Conservation (phyloP, 2,329 filamentous ascomycete species). For the Aspergillus sojae region DNA sequence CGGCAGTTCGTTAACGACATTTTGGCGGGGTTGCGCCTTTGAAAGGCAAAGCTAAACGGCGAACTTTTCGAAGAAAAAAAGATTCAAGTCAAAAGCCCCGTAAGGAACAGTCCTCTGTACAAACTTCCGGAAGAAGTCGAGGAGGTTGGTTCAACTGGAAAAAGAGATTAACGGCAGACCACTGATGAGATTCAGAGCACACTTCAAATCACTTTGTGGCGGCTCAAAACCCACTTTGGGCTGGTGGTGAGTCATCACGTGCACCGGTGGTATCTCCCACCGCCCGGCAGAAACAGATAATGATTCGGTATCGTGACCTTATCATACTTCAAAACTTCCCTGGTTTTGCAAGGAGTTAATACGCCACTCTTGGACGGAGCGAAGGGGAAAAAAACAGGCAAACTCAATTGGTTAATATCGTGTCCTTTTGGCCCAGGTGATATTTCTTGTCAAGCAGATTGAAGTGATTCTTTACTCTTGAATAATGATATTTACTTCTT, state of each 20-base stretch:
- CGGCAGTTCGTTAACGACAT: conserved; percentile 97
- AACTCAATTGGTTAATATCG: not conserved
- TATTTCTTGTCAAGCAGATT: not conserved
- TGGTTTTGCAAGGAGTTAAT: not conserved
- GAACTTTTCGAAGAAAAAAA: conserved; percentile 4
- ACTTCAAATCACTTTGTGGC: conserved; percentile 42
- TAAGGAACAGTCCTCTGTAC: conserved; percentile 3
- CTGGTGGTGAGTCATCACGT: conserved; percentile 20
- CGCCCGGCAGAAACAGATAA: conserved; percentile 22
- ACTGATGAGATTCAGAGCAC: conserved; percentile 27
- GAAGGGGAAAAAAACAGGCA: not conserved
- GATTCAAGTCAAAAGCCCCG: not conserved
- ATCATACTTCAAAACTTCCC: not conserved
- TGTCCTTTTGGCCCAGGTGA: too few relatives aligned
- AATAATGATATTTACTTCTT: not conserved
- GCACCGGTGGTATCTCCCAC: conserved; percentile 6
- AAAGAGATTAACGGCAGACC: conserved; percentile 8
- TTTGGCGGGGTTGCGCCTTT: conserved; percentile 56
- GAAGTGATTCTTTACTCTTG: not conserved
- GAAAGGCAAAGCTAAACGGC: conserved; percentile 15
- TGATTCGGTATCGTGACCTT: not conserved
- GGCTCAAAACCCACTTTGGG: conserved; percentile 43
- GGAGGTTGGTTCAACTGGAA: conserved; percentile 12
- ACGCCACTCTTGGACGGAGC: not conserved
- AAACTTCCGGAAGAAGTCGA: conserved; percentile 16